Conservation (phyloP, 768 basidiomycete species). For the Floccularia luteovirens region DNA sequence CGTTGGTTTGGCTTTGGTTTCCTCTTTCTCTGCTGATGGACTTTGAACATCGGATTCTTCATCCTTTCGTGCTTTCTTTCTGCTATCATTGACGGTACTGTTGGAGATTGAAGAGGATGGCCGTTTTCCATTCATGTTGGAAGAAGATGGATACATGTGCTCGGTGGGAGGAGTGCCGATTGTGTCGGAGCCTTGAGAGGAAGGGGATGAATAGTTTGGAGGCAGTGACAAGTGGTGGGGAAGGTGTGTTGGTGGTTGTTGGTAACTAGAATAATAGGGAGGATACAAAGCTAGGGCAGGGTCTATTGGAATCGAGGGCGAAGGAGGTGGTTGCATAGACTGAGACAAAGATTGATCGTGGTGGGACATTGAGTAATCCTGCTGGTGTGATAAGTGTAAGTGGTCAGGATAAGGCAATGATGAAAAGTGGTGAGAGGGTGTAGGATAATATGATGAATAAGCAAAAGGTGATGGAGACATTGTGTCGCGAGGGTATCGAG, state of each 20-base stretch:
- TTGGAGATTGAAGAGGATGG: slow-evolving; percentile 44
- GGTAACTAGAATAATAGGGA: slow-evolving; percentile 54
- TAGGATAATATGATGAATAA: slow-evolving; percentile 25
- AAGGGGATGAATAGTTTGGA: slow-evolving; percentile 66
- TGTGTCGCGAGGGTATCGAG: slow-evolving; percentile 9
- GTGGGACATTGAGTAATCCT: slow-evolving; percentile 25
- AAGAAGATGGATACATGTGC: slow-evolving; percentile 41
- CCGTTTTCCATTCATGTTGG: slow-evolving; percentile 58
- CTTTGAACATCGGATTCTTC: slow-evolving; percentile 49
- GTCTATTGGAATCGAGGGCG: slow-evolving; percentile 61
- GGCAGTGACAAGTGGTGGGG: slow-evolving; percentile 50
- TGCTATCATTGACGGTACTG: slow-evolving; percentile 25
- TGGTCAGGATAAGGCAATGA: slow-evolving; percentile 18
- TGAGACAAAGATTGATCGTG: slow-evolving; percentile 34
- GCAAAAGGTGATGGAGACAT: slow-evolving; percentile 25
- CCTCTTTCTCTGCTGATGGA: slow-evolving; percentile 52
- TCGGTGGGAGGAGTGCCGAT: slow-evolving; percentile 70
- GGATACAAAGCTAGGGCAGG: slow-evolving; percentile 64
- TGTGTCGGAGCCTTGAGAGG: slow-evolving; percentile 73
- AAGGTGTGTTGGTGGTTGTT: slow-evolving; percentile 38
- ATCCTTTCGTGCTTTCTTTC: slow-evolving; percentile 59
- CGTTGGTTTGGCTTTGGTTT: slow-evolving; percentile 74
- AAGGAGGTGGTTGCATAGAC: slow-evolving; percentile 46
- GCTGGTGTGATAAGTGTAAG: slow-evolving; percentile 19
- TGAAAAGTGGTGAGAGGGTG: slow-evolving; percentile 18